A percentile compares a stretch with the other conserved stretches of the same genome.
phyloP scores from a whole-genome alignment of 208 protist species.

The Leptomonas pyrrhocoris region DNA sequence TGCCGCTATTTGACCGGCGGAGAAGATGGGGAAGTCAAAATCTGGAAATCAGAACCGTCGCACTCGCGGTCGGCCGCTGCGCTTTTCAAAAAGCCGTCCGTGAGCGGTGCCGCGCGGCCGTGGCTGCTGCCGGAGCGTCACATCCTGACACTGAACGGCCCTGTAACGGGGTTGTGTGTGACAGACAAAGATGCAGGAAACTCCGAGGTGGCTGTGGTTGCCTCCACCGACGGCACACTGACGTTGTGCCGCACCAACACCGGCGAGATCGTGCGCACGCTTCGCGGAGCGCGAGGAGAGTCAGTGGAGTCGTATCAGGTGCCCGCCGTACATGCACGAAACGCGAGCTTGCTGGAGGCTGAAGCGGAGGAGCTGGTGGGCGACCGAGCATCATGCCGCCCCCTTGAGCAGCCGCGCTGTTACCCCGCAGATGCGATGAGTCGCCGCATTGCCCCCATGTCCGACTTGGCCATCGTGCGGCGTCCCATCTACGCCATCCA shows the following conservation, averaged over 20 bases:
- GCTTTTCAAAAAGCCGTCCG: too few species aligned
- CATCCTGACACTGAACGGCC: constrained; percentile 56
- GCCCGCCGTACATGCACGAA: constrained; percentile 14
- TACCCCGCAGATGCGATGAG: constrained; percentile 26
- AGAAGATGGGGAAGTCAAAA: constrained; percentile 83
- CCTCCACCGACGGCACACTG: constrained; percentile 81
- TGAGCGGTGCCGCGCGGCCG: constrained; percentile 6
- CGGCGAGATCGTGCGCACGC: constrained; percentile 77
- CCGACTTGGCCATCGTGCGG: constrained; percentile 52
- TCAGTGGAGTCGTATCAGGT: constrained; percentile 20
- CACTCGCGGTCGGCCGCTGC: constrained; percentile 17
- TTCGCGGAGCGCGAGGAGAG: constrained; percentile 63
- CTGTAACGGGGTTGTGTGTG: constrained; percentile 70
- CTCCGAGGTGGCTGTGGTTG: constrained; percentile 72
- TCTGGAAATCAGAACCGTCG: constrained; percentile 75
- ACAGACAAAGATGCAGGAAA: constrained; percentile 59
- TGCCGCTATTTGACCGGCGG: constrained; percentile 73
- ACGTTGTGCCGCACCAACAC: constrained; percentile 73
- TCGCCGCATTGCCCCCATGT: constrained; percentile 8
- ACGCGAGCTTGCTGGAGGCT: constrained; percentile 11
- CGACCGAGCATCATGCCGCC: background rate
- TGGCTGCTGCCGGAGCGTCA: constrained; percentile 77
- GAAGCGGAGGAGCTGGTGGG: background rate
- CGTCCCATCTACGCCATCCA: constrained; percentile 71
- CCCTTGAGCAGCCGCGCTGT: background rate